Evolutionary conservation across 2,329 filamentous ascomycete genomes (phyloP).

Genomic region (Beauveria asiatica): DNA sequence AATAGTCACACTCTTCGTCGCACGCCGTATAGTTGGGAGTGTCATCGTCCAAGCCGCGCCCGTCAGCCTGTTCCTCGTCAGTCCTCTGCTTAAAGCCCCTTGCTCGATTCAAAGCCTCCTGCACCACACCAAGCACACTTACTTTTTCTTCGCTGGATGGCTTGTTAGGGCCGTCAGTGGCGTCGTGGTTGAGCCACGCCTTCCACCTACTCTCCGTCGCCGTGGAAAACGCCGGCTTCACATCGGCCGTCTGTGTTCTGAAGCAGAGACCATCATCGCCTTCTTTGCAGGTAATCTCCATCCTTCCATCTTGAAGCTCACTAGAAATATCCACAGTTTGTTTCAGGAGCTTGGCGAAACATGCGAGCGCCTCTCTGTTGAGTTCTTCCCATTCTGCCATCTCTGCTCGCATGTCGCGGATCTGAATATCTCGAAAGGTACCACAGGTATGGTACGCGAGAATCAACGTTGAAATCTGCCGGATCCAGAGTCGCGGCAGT

Average conservation of each 20-base stretch:
- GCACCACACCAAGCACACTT: neutral
- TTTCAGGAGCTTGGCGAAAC: neutral
- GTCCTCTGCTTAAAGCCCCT: neutral
- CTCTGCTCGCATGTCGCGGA: neutral
- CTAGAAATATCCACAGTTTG: neutral
- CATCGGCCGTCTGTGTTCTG: slow-evolving; percentile 15
- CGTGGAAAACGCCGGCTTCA: slow-evolving; percentile 19
- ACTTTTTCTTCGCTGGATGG: neutral
- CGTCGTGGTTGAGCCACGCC: neutral
- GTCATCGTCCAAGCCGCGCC: neutral
- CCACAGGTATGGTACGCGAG: neutral
- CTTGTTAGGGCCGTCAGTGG: neutral
- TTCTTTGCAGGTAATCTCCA: neutral
- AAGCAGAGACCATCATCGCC: slow-evolving; percentile 16
- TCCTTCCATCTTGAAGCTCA: neutral
- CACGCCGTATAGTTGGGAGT: slow-evolving; percentile 17
- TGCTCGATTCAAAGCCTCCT: no score
- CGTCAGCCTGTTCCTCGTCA: neutral
- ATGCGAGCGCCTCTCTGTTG: neutral
- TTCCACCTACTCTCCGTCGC: slow-evolving; percentile 19
- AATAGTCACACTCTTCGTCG: slow-evolving; percentile 16
- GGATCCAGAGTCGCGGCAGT: neutral
- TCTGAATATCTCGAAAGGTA: neutral
- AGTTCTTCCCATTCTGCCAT: neutral
- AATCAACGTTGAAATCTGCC: neutral